phyloP scores from a whole-genome alignment of 495 filamentous ascomycete species.

The Penicillium steckii region DNA sequence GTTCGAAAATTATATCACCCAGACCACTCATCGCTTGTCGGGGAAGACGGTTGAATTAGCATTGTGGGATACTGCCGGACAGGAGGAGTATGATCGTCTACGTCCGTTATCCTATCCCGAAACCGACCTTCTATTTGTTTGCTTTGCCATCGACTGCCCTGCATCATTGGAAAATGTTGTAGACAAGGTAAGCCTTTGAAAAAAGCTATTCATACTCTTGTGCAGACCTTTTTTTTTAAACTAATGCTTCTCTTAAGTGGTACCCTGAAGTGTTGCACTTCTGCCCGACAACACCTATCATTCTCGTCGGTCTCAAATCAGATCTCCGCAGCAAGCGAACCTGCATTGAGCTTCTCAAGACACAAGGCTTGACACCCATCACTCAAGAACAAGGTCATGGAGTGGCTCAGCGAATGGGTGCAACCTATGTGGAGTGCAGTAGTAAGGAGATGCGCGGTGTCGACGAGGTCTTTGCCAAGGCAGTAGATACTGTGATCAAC shows the following conservation, averaged over 20 bases:
- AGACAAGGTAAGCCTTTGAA: conserved; percentile 82
- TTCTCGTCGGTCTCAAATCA: conserved; percentile 94
- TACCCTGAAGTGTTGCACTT: conserved; percentile 99
- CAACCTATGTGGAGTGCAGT: conserved; percentile 95
- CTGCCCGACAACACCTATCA: conserved; percentile 92
- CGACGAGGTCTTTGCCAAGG: conserved; percentile 88
- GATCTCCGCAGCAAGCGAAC: conserved; percentile 91
- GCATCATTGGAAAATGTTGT: conserved; percentile 97
- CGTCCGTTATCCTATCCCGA: conserved; percentile 96
- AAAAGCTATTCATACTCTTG: not conserved
- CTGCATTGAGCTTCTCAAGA: conserved; percentile 97
- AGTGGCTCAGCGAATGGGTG: conserved; percentile 89
- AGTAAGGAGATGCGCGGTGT: conserved; percentile 96
- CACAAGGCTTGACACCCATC: conserved; percentile 93
- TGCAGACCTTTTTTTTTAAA: conserved; percentile 2
- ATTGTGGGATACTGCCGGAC: conserved; percentile 97
- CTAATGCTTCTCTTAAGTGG: conserved; percentile 66
- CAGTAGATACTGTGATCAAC: conserved; percentile 79
- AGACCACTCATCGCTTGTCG: conserved; percentile 78
- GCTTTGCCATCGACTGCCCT: conserved; percentile 98
- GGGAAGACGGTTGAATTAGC: conserved; percentile 95
- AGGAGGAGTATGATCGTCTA: conserved; percentile 97
- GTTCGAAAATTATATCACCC: conserved; percentile 99
- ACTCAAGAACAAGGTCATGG: conserved; percentile 83
- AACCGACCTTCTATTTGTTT: conserved; percentile 96